phyloP scores from a whole-genome alignment of 2,329 filamentous ascomycete genomes.

The Sordariomycetes sp. region DNA sequence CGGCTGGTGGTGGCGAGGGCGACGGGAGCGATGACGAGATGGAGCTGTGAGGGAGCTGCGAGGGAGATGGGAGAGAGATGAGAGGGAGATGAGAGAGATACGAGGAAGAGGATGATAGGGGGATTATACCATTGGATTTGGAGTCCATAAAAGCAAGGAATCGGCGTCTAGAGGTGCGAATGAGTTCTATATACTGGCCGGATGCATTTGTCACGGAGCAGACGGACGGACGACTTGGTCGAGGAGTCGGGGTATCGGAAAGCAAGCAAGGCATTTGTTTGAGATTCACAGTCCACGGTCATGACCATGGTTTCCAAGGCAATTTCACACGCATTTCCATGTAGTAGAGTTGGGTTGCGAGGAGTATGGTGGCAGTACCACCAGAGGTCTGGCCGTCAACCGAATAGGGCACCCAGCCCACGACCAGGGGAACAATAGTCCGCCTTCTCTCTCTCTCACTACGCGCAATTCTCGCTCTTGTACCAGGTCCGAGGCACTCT shows the following conservation, averaged over 20 bases:
- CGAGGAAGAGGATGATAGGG: background rate
- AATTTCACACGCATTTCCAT: background rate
- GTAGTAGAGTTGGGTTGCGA: too few species aligned
- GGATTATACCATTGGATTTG: slow-evolving; percentile 1
- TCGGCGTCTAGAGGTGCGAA: background rate
- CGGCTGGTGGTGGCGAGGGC: slow-evolving; percentile 50
- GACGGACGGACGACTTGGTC: background rate
- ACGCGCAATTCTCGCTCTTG: background rate
- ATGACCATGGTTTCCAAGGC: background rate
- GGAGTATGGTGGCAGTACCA: too few species aligned
- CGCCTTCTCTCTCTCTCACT: background rate
- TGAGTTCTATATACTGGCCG: background rate
- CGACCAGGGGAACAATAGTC: too few species aligned
- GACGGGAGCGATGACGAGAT: slow-evolving; percentile 46
- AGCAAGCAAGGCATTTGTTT: background rate
- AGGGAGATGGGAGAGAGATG: slow-evolving; percentile 49
- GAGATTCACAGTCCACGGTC: background rate
- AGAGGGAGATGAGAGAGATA: slow-evolving; percentile 35
- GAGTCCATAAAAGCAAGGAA: background rate
- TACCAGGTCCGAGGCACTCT: background rate
- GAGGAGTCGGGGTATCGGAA: background rate
- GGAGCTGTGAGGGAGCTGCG: slow-evolving; percentile 26
- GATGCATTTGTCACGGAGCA: background rate
- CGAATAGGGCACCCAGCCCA: too few species aligned
- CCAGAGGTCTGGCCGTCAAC: too few species aligned